A percentile compares a stretch with the other conserved stretches of the same genome.
Conservation (phyloP, 805 yeast genomes). For the Blastobotrys americana region DNA sequence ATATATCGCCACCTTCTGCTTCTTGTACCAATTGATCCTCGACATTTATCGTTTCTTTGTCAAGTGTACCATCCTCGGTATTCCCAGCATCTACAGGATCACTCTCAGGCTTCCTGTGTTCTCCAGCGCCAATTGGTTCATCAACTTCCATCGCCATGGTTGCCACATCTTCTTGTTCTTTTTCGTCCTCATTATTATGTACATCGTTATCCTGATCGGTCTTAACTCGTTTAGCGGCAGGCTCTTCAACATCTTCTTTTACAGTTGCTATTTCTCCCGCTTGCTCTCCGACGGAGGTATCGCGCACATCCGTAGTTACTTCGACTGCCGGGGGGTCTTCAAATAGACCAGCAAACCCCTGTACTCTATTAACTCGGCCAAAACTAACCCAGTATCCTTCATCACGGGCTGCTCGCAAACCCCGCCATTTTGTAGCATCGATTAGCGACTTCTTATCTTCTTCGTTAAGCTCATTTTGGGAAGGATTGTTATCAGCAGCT, state of each 20-base stretch:
- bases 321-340: slow-evolving; percentile 12
- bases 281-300: no score
- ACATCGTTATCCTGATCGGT: slow-evolving; percentile 10
- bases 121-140: not conserved
- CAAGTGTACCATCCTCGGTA: not conserved
- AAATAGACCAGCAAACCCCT: slow-evolving; percentile 37
- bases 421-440: slow-evolving; percentile 36
- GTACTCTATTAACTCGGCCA: slow-evolving; percentile 29
- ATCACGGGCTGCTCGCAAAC: slow-evolving; percentile 36
- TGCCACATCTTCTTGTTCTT: not conserved
- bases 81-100: slow-evolving; percentile 10
- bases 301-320: no score
- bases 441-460: slow-evolving; percentile 4
- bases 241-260: slow-evolving; percentile 7
- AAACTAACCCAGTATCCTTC: slow-evolving; percentile 33
- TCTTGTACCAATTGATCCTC: slow-evolving; percentile 1
- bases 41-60: slow-evolving; percentile 9
- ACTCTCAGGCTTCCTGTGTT: no score
- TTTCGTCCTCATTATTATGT: slow-evolving; percentile 16
- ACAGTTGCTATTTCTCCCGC: slow-evolving; percentile 13
- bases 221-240: slow-evolving; percentile 13
- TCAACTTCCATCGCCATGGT: not conserved
- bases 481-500: slow-evolving; percentile 18
- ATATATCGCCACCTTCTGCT: slow-evolving; percentile 3
- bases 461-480: slow-evolving; percentile 16